Base-by-base conservation (phyloP, 176 grass and related monocot genomes). In the Coix lacrymajobi region DNA sequence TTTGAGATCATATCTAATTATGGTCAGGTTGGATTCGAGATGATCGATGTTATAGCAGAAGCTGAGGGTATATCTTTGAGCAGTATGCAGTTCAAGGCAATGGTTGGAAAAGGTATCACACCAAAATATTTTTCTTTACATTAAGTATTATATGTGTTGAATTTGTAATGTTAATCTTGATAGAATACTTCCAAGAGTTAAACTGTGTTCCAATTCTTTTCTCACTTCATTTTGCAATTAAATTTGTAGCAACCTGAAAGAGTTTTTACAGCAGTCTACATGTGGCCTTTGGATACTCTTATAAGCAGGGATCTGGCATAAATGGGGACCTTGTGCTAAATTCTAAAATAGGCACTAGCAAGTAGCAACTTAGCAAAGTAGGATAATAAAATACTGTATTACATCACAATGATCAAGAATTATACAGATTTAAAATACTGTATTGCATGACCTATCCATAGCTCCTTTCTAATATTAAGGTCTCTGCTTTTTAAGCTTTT, bases 21-120 rank as follows among this genome's bases (percentile, higher is more conserved):
- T 86, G 58, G 9, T 45, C 85, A 96, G 96, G 96, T 99, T 73
- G 96, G 96, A 71, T 99, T 99, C 57, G 91, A 99, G 91, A 93
- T 99, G 96, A 87, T 96, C 49, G 96, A 99, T 92, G 91, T 82
- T 85, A 99, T 99, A 92, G 89, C 96, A 62, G 96, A 99, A 86
- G 87, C 91, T 69, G 93, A 96, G 75, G 91, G 93, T 78, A 90
- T 99, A 90, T 83, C 96, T 62, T n/a, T 99, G 48, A 96, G 85
- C 83, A 94, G 83, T 62, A 93, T 99, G 87, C 92, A 90, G 44
- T 93, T 84, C 72, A 93, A 93, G 89, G 90, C 96, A 69, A 76
- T 93, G 83, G 83, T 96, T 85, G 96, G 96, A 30, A 93, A 99
- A 93, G 96, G 96, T 93, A 31, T 62, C 22, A 38, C 17, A 80